Evolutionary conservation across 306 rosid species (phyloP), one percentile per base, ranked within the genome.

Genomic region (Quercus bicolor): DNA sequence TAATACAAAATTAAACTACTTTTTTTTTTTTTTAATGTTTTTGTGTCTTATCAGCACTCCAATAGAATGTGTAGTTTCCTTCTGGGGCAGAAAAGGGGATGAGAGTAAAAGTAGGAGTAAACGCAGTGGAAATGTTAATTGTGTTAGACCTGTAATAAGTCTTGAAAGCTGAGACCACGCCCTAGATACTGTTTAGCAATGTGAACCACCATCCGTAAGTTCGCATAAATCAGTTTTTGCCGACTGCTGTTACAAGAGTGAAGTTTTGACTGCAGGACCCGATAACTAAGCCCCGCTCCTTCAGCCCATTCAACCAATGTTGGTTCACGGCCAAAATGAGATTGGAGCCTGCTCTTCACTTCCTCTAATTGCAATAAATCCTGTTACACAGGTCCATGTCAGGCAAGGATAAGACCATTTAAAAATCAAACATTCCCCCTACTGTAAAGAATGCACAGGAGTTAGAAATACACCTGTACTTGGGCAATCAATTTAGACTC

Each of bases 221-320:
- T 92, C 76, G 93, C 88, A 76, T 79, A 57, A 61, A 94, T 80
- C 78, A 94, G 85, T 78, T 79, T 94, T 60, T 92, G 88, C 59
- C 93, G 88, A 89, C 94, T 87, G 83, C 75, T 84, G 29, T 80
- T 79, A 86, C 87, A 91, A 52, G 78, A 61, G 79, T 74, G 89
- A 74, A 92, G 87, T 72, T 79, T 91, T 69, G 83, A 57, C 81
- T 86, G 87, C 80, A 94, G 85, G 73, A 60, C 77, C 64, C 31
- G 83, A 79, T 89, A 86, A 77, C 84, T 87, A 70, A 92, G 84
- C 57, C 97, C 97, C 77, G 85, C 79, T n/a, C 92, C 90, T 77
- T 84, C 93, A 52, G 98, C 98, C 98, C 98, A 94, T 83, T 94
- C 98, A 48, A 82, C 83, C 66, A 92, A 79, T 71, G 95, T 92